These are phyloP conservation scores for Furcasterigmium furcatum DNA, from an alignment of 2,329 filamentous ascomycete genomes.

Conservation along the genomic window DNA sequence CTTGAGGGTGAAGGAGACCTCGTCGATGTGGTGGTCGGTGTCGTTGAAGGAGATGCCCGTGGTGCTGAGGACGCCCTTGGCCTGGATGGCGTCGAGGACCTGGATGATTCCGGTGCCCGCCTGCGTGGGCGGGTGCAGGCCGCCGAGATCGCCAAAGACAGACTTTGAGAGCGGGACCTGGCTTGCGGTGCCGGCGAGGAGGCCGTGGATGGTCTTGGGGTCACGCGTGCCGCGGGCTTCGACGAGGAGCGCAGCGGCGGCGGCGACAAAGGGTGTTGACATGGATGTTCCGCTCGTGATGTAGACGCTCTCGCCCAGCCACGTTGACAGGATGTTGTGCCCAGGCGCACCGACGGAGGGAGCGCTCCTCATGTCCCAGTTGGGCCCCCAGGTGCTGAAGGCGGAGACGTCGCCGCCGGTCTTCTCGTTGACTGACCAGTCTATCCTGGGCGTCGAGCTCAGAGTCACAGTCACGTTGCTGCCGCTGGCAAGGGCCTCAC, in stretches of 20 bases:
- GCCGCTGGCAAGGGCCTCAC: constrained; percentile 1
- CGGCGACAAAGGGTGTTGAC: background rate
- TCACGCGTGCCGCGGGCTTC: constrained; percentile 48
- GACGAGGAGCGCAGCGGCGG: constrained; percentile 49
- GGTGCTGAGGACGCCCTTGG: constrained; percentile 48
- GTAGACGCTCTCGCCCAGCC: constrained; percentile 35
- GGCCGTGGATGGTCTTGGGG: constrained; percentile 43
- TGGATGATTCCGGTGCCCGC: constrained; percentile 59
- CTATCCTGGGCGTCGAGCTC: constrained; percentile 3
- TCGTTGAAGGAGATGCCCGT: constrained; percentile 63
- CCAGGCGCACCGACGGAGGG: constrained; percentile 55
- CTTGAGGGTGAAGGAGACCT: constrained; percentile 49
- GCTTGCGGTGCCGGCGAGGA: constrained; percentile 46
- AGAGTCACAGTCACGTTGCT: constrained; percentile 12
- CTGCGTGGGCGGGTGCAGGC: constrained; percentile 40
- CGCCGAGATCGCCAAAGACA: too few species aligned
- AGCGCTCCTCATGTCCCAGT: constrained; percentile 54
- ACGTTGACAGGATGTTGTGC: constrained; percentile 57
- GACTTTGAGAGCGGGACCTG: too few species aligned
- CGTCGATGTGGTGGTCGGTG: constrained; percentile 49
- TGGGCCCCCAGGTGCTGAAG: constrained; percentile 59
- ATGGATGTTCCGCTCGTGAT: constrained; percentile 31
- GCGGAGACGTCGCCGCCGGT: constrained; percentile 49
- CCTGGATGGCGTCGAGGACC: constrained; percentile 55
- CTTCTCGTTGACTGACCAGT: constrained; percentile 28